A percentile compares a stretch with the other conserved stretches of the same genome.
These are phyloP conservation scores for Dalbergia cochinchinensis DNA, from an alignment of 306 rosid species.

Conservation along the genomic window DNA sequence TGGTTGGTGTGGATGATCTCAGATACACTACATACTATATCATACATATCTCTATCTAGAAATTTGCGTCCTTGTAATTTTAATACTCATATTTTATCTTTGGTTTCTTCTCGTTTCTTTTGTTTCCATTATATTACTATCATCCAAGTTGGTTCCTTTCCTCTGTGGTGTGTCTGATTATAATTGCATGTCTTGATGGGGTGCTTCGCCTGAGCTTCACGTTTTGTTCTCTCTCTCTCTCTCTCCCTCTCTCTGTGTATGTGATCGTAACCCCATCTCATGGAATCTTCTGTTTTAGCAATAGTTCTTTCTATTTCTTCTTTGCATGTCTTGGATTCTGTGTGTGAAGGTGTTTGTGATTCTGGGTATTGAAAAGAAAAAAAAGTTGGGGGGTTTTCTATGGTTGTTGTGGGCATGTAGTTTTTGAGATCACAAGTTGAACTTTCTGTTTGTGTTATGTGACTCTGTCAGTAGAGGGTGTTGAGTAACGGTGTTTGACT, in stretches of 20 bases:
- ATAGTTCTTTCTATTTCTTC: not conserved
- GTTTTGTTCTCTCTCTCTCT: not conserved
- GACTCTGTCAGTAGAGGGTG: not conserved
- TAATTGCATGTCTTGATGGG: not conserved
- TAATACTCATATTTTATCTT: not conserved
- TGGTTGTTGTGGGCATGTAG: not conserved
- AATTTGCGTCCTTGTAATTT: slow-evolving; percentile 7
- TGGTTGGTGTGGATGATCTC: not conserved
- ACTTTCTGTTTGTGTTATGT: not conserved
- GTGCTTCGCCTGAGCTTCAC: slow-evolving; percentile 32
- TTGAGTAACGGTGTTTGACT: not conserved
- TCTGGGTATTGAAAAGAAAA: slow-evolving; percentile 9
- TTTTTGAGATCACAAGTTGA: not conserved
- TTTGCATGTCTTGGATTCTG: slow-evolving; percentile 29
- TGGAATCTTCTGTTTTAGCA: not conserved
- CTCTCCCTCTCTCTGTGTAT: slow-evolving; percentile 5
- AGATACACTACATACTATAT: not conserved
- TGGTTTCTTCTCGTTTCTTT: not conserved
- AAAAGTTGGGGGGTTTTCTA: slow-evolving; percentile 20
- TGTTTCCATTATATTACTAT: not conserved
- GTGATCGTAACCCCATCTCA: slow-evolving; percentile 14
- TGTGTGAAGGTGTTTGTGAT: slow-evolving; percentile 14
- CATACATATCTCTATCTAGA: not conserved
- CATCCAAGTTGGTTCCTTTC: slow-evolving; percentile 24
- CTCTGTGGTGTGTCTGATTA: not conserved